Conservation (phyloP, 2,329 filamentous ascomycete species). For the Fonsecaea pugnacius region DNA sequence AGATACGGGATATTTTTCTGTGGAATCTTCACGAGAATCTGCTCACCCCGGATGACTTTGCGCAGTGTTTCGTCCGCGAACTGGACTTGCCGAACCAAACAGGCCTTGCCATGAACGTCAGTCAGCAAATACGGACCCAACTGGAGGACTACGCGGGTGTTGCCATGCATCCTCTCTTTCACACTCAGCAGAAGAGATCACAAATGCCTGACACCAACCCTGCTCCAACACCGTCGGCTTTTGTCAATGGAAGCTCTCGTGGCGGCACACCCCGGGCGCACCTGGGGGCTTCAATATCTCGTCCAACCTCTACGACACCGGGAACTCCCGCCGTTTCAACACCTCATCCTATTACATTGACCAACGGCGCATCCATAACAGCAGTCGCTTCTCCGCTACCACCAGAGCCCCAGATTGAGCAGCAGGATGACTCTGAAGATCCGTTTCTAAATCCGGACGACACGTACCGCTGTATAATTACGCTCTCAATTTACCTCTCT, state of each 20-base stretch:
- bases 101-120: slow-evolving; percentile 75
- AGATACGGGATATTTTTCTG: slow-evolving; percentile 91
- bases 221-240: slow-evolving; percentile 41
- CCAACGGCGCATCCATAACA: slow-evolving; percentile 57
- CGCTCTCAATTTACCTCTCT: slow-evolving; percentile 85
- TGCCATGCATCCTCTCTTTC: slow-evolving; percentile 89
- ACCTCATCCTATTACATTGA: slow-evolving; percentile 53
- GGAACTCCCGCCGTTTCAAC: slow-evolving; percentile 49
- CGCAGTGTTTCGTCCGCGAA: slow-evolving; percentile 86
- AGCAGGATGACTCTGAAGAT: slow-evolving; percentile 24
- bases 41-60: slow-evolving; percentile 94
- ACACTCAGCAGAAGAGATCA: slow-evolving; percentile 55
- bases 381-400: slow-evolving; percentile 70
- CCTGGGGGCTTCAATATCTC: slow-evolving; percentile 34
- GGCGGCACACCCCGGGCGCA: slow-evolving; percentile 55
- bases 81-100: slow-evolving; percentile 82
- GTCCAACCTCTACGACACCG: slow-evolving; percentile 35
- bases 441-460: slow-evolving; percentile 81
- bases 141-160: slow-evolving; percentile 95
- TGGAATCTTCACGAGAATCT: slow-evolving; percentile 97
- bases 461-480: slow-evolving; percentile 90
- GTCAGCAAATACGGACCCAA: slow-evolving; percentile 91
- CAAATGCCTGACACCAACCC: slow-evolving; percentile 39
- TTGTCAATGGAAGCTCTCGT: slow-evolving; percentile 51
- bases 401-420: slow-evolving; percentile 26